These are phyloP conservation scores for Dinochytrium kinnereticum DNA, from an alignment of 371 early-diverging fungal genomes.

Conservation along the genomic window DNA sequence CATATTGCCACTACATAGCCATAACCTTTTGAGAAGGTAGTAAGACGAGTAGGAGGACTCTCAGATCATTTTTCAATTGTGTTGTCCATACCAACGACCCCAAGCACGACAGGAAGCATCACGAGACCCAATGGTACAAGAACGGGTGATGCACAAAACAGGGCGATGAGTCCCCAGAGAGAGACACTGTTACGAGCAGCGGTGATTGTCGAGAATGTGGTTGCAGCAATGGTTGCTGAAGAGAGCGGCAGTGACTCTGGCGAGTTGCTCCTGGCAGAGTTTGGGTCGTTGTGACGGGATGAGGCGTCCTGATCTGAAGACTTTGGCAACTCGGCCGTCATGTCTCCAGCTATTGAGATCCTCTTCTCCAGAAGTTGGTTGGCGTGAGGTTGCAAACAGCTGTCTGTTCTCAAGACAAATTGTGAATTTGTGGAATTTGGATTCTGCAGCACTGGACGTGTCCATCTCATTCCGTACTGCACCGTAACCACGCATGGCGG, in stretches of 20 bases:
- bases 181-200: background rate
- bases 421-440: too few species aligned
- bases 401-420: too few species aligned
- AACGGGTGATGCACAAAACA: background rate
- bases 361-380: too few species aligned
- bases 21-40: background rate
- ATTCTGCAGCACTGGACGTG: too few species aligned
- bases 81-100: background rate
- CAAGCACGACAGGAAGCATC: background rate
- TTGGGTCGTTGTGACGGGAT: conserved; percentile 2
- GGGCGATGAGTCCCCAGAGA: background rate
- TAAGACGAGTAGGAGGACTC: background rate
- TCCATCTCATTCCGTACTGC: too few species aligned
- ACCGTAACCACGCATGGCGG: too few species aligned
- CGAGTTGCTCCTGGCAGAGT: too few species aligned
- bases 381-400: too few species aligned
- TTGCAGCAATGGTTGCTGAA: conserved; percentile 3
- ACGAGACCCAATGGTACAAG: background rate
- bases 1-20: conserved; percentile 17
- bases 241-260: background rate
- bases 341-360: too few species aligned
- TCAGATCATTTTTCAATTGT: too few species aligned
- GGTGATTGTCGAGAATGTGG: background rate
- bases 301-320: background rate
- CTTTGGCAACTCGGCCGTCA: too few species aligned